Conservation (phyloP, 331 rosid genomes). For the Arachis monticola region DNA sequence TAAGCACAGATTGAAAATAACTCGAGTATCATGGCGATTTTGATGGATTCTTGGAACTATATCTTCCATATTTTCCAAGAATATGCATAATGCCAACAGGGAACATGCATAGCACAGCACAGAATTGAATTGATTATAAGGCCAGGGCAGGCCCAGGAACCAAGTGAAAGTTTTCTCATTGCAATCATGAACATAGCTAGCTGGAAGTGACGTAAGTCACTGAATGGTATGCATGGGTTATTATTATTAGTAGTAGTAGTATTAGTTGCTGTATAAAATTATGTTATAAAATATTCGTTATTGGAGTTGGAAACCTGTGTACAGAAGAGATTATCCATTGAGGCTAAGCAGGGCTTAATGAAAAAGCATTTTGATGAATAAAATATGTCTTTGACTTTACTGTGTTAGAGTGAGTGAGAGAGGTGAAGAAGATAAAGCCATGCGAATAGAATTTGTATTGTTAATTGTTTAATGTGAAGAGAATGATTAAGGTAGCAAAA, state of each 20-base stretch:
- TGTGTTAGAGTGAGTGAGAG: too few species aligned
- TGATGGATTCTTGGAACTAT: constrained; percentile 22
- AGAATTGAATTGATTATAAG: too few species aligned
- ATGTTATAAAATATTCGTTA: constrained; percentile 30
- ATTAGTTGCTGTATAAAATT: constrained; percentile 43
- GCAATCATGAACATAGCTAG: constrained; percentile 23
- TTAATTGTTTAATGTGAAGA: too few species aligned
- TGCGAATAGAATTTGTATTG: too few species aligned
- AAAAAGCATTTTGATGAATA: constrained; percentile 36
- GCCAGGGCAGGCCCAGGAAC: too few species aligned
- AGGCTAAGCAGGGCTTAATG: constrained; percentile 30
- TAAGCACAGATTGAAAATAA: constrained; percentile 45
- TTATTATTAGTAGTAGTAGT: neutral
- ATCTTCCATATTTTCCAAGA: neutral
- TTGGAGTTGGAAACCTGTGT: constrained; percentile 37
- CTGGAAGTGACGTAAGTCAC: constrained; percentile 43
- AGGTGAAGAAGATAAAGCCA: too few species aligned
- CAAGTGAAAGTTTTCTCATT: neutral
- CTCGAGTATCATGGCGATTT: constrained; percentile 42
- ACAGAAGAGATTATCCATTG: constrained; percentile 45
- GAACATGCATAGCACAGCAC: neutral
- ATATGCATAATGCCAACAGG: neutral
- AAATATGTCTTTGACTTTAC: constrained; percentile 4
- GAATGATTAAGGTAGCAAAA: too few species aligned
- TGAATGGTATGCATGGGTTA: constrained; percentile 36